Base-by-base conservation (phyloP, 805 yeast species). In the Jamesozyma lodderae region DNA sequence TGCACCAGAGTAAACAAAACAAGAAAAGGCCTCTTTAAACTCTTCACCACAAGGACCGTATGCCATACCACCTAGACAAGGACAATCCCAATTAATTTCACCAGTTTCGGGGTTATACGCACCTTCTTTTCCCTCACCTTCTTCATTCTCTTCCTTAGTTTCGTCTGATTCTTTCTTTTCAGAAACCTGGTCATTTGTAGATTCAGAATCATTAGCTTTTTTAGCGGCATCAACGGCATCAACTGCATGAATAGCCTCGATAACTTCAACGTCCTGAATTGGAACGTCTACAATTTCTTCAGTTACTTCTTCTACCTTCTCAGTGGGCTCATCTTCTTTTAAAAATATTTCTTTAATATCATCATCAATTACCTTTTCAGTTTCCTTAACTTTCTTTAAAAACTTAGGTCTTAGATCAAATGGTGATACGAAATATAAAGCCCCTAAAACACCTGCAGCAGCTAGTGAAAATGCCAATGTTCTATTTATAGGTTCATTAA, bases 21-120 rank as follows among this genome's bases (percentile, higher is more conserved):
- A 92, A 11, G 95, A 72, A 60, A 92, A 92, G 0, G 98, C 97
- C 40, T 76, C 90, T 66, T 86, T 86, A 69, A 86, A 86, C 66
- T 86, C 95, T 54, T 80, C 90, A 43, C 99, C 99, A 67, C 99
- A 92, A 41, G 99, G 98, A 0, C 99, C 99, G 49, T 88, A 71
- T 24, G 99, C 98, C 98, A 90, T 90, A 35, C 99, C 98, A 29
- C 98, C 98, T 38, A 92, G 69, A 65, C 99, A 92, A 13, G 97
- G 96, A 63, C 99, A 90, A 58, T 92, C 97, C 99, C 99, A 92
- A 75, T 92, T 92, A 66, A 92, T 92, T 61, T 90, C 97, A 24
- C 98, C 98, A 4, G 99, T 92, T 53, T 84, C 95, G 26, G 96
- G 96, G 66, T 90, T 77, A 64, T 77, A 90, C 4, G 97, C 96